Evolutionary conservation across 768 basidiomycete species (phyloP).

Genomic region (Boletus sp.): DNA sequence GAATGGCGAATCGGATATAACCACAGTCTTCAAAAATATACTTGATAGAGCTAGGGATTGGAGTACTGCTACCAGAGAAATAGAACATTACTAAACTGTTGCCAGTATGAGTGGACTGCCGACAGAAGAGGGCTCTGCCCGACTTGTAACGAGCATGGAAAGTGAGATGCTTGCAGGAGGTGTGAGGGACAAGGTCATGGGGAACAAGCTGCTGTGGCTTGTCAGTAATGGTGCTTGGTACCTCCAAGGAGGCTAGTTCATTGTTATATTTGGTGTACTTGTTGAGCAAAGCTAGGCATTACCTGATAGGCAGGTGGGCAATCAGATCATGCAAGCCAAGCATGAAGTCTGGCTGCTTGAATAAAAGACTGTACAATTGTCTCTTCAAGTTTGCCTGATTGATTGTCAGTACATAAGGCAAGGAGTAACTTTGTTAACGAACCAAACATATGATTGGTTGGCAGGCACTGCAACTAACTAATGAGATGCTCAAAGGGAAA

Average conservation of each 20-base stretch:
- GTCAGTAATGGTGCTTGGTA: background rate
- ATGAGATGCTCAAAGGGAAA: too few relatives aligned
- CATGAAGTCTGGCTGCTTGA: conserved; percentile 8
- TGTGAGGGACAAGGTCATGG: background rate
- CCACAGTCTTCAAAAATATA: too few relatives aligned
- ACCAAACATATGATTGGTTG: too few relatives aligned
- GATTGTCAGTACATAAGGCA: too few relatives aligned
- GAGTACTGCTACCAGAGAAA: too few relatives aligned
- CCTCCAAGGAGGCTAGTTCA: too few relatives aligned
- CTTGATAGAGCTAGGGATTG: too few relatives aligned
- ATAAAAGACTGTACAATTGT: conserved; percentile 15
- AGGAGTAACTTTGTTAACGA: too few relatives aligned
- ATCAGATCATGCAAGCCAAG: conserved; percentile 5
- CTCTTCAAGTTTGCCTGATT: conserved; percentile 7
- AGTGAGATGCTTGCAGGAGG: background rate
- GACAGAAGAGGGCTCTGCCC: background rate
- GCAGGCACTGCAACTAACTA: too few relatives aligned
- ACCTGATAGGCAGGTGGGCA: conserved; percentile 4
- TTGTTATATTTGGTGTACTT: too few relatives aligned
- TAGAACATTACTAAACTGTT: background rate
- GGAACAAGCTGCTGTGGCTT: background rate
- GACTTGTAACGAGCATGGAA: background rate
- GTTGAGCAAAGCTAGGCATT: conserved; percentile 7
- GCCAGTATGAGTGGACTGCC: background rate
- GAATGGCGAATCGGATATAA: too few relatives aligned